A percentile compares a stretch with the other conserved stretches of the same genome.
These are phyloP conservation scores for Colletotrichum coccodes DNA, from an alignment of 2,329 filamentous ascomycete genomes.

Conservation along the genomic window DNA sequence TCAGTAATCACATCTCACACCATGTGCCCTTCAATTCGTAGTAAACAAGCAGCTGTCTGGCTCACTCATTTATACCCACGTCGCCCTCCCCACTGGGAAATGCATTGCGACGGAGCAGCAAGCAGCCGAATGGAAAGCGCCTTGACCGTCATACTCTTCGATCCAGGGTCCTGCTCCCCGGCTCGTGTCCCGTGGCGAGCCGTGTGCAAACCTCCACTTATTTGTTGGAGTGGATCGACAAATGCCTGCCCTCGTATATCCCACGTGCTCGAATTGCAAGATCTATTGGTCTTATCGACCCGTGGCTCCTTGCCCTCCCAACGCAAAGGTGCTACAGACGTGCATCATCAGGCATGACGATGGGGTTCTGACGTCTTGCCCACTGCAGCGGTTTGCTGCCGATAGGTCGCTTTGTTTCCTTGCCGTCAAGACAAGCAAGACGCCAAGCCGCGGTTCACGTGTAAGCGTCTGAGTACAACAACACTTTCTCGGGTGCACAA, in stretches of 20 bases:
- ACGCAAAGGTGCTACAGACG: constrained; percentile 1
- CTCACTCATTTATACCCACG: neutral
- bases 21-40: neutral
- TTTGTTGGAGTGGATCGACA: constrained; percentile 12
- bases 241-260: constrained; percentile 21
- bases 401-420: constrained; percentile 7
- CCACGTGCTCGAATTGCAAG: constrained; percentile 22
- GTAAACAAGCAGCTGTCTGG: neutral
- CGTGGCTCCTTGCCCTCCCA: neutral
- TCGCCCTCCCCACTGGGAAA: constrained; percentile 2
- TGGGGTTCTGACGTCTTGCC: neutral
- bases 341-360: constrained; percentile 11
- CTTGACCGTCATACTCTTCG: constrained; percentile 7
- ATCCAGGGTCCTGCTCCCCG: constrained; percentile 22
- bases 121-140: constrained; percentile 3
- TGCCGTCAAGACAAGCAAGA: constrained; percentile 19
- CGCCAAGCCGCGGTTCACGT: constrained; percentile 12
- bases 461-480: neutral
- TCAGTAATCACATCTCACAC: constrained; percentile 1
- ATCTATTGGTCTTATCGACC: constrained; percentile 15
- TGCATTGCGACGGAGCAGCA: constrained; percentile 4
- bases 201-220: constrained; percentile 19
- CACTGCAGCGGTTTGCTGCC: constrained; percentile 18
- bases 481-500: neutral
- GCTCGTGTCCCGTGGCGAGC: constrained; percentile 15